These are phyloP conservation scores for Monosiga brevicollis DNA, from an alignment of 78 protist genomes.

Conservation along the genomic window DNA sequence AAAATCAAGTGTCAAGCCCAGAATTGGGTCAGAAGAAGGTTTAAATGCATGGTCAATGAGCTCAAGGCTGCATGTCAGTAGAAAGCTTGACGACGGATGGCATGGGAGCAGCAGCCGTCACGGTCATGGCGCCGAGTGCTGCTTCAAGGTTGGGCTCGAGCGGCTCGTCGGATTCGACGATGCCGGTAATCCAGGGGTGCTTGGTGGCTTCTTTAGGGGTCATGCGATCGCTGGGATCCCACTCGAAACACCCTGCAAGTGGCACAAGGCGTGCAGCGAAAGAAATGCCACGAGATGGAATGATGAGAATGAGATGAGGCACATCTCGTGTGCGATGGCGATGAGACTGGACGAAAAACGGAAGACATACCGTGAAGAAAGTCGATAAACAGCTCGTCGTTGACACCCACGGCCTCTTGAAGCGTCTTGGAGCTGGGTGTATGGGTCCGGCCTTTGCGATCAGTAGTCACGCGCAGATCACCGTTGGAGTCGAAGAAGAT, in stretches of 20 bases:
- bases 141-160: too few species aligned
- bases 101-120: background rate
- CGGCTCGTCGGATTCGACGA: background rate
- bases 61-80: background rate
- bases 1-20: background rate
- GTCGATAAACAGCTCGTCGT: slow-evolving; percentile 25
- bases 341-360: background rate
- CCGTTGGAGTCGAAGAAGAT: slow-evolving; percentile 40
- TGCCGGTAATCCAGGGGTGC: slow-evolving; percentile 58
- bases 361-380: slow-evolving; percentile 10
- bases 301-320: background rate
- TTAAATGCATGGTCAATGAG: background rate
- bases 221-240: slow-evolving; percentile 64
- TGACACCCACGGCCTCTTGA: slow-evolving; percentile 24
- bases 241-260: slow-evolving; percentile 32
- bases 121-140: background rate
- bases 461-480: slow-evolving; percentile 21
- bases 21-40: background rate
- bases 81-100: background rate
- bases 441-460: slow-evolving; percentile 62
- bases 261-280: background rate
- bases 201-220: slow-evolving; percentile 54
- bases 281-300: background rate
- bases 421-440: slow-evolving; percentile 46
- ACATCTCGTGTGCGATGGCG: background rate